Evolutionary conservation across 169 alveolate species (phyloP).

Genomic region (Babesia microti): DNA sequence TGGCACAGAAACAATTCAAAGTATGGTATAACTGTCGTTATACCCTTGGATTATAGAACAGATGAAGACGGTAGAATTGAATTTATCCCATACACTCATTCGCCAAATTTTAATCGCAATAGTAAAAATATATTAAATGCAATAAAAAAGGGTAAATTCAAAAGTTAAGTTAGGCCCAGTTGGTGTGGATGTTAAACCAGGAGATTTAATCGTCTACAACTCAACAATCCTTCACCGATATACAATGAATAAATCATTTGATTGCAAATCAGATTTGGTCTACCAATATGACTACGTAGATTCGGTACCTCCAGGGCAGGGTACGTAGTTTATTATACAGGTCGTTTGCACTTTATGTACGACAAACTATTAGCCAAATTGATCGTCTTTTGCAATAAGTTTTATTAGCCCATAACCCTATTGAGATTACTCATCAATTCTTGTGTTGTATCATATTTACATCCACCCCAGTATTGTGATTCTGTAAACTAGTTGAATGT

Average conservation of each 20-base stretch:
- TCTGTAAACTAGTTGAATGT: too few relatives aligned
- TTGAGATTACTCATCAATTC: not conserved
- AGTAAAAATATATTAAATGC: too few relatives aligned
- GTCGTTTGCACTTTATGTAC: conserved; percentile 7
- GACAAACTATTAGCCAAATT: conserved; percentile 26
- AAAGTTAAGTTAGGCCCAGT: conserved; percentile 25
- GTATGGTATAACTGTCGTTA: conserved; percentile 17
- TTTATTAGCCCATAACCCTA: not conserved
- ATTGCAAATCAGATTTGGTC: conserved; percentile 26
- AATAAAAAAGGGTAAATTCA: too few relatives aligned
- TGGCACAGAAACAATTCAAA: conserved; percentile 36
- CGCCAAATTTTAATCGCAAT: conserved; percentile 1
- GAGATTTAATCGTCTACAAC: conserved; percentile 36
- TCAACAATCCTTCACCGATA: conserved; percentile 29
- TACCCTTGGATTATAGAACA: conserved; percentile 23
- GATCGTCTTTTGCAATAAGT: conserved; percentile 8
- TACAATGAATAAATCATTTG: conserved; percentile 32
- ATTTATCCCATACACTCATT: conserved; percentile 36
- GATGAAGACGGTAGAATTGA: conserved; percentile 25
- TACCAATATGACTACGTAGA: conserved; percentile 25
- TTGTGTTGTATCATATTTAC: conserved; percentile 2
- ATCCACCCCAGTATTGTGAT: too few relatives aligned
- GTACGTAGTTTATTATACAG: conserved; percentile 14
- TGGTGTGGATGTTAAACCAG: conserved; percentile 29
- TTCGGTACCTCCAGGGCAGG: conserved; percentile 47